A percentile compares a stretch with the other conserved stretches of the same genome.
Evolutionary conservation across 306 rosid genomes (phyloP).

Genomic region (Castanea crenata): DNA sequence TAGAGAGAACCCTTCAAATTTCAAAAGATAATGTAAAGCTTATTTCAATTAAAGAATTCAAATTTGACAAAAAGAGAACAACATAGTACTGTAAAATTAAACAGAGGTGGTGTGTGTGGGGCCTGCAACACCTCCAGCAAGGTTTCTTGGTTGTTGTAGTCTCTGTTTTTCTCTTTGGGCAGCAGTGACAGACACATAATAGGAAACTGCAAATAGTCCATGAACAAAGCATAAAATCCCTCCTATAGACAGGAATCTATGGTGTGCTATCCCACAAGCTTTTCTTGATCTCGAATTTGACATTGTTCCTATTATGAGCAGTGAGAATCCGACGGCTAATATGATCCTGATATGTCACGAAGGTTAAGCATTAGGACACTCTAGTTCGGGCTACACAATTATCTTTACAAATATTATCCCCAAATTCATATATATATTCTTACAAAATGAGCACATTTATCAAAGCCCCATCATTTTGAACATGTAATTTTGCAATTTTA

Average conservation of each 20-base stretch:
- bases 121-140: not conserved
- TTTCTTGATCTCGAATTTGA: slow-evolving; percentile 64
- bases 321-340: slow-evolving; percentile 42
- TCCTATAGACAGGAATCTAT: slow-evolving; percentile 58
- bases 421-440: no score
- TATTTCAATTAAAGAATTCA: no score
- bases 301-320: slow-evolving; percentile 58
- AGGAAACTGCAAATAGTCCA: slow-evolving; percentile 53
- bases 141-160: slow-evolving; percentile 1
- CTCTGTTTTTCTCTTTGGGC: slow-evolving; percentile 32
- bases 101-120: not conserved
- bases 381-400: no score
- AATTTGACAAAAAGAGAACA: not conserved
- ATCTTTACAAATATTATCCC: no score
- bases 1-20: no score
- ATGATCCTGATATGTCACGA: slow-evolving; percentile 38
- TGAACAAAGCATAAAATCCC: slow-evolving; percentile 83
- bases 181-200: slow-evolving; percentile 51
- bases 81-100: not conserved
- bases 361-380: no score
- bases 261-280: slow-evolving; percentile 56
- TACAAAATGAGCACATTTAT: no score
- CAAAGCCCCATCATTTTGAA: not conserved
- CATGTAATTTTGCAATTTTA: not conserved
- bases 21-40: no score